phyloP scores from a whole-genome alignment of 148 eudicot genomes.

The Rhododendron kiyosumense region DNA sequence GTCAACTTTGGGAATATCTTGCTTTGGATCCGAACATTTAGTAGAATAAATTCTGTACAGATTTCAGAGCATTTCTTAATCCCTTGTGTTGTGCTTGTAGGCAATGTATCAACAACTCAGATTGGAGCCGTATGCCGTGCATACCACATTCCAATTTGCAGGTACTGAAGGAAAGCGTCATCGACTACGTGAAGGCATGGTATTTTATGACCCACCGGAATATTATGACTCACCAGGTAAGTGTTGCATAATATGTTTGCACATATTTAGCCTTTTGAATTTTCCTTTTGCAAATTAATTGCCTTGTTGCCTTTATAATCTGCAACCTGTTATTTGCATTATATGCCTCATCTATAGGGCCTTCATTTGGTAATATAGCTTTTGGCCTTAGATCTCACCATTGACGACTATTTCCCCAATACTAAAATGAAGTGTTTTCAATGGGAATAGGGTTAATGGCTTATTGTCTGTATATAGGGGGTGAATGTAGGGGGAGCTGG shows the following conservation, averaged over 20 bases:
- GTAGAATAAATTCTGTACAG: not conserved
- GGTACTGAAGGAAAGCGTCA: slow-evolving; percentile 97
- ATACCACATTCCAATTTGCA: slow-evolving; percentile 90
- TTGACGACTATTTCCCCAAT: not conserved
- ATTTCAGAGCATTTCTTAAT: not conserved
- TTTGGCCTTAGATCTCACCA: not conserved
- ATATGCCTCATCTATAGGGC: not conserved
- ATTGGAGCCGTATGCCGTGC: slow-evolving; percentile 89
- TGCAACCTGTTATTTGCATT: not conserved
- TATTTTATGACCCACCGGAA: slow-evolving; percentile 91
- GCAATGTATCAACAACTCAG: slow-evolving; percentile 79
- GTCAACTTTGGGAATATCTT: not conserved
- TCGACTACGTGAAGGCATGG: slow-evolving; percentile 86
- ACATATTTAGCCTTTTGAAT: not conserved
- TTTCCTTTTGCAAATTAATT: not conserved
- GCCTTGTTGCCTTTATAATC: not conserved
- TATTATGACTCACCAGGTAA: slow-evolving; percentile 76
- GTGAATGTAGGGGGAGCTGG: not conserved
- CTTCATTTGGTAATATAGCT: not conserved
- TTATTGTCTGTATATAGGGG: not conserved
- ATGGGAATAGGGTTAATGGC: not conserved
- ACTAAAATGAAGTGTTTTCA: not conserved
- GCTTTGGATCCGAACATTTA: not conserved
- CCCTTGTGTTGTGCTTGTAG: slow-evolving; percentile 34
- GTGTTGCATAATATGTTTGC: not conserved